Evolutionary conservation across 495 filamentous ascomycete species (phyloP), one percentile per base, ranked within the genome.

Genomic region (Penicillium atrosanguineum): DNA sequence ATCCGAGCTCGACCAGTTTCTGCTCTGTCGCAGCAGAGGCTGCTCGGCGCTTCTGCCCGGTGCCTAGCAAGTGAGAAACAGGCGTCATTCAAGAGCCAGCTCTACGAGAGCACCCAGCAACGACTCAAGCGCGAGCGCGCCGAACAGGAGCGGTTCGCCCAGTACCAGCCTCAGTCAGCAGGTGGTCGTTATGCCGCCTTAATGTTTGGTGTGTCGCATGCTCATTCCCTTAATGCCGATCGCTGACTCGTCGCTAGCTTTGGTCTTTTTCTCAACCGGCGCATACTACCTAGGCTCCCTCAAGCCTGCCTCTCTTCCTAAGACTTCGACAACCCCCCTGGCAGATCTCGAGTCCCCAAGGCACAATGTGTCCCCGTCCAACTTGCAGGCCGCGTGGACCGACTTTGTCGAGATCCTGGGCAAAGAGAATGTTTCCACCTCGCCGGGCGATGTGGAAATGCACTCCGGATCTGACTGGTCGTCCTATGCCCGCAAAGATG

Each of bases 381-480:
- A 92, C 61, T 81, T 97, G 37, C 87, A 97, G 73, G 90, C 95
- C 8, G 90, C 93, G 4, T 98, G 95, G 94, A 76, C 87, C 6
- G 94, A 98, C 68, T 92, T 97, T 63, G 84, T 86, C 38, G 79
- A 81, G 25, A 87, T 98, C 18, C 80, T 97, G 8, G 94, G 95
- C 46, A 75, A 82, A 52, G 88, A 91, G 26, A 85, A 97, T 68
- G 88, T 98, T 34, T 91, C 87, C 41, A 96, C 93, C 0, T 56
- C 81, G 38, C 74, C 77, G 7, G 74, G 71, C 11, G 88, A 96
- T 53, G 69, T 92, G 37, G 70, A 79, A 9, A 73, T 77, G 11
- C 94, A 97, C 67, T 78, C 92, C 1, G 88, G 86, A 8, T 93
- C 88, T 9, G 89, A 93, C 29, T 98, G 91, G 91, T 93, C 88